Evolutionary conservation across 768 basidiomycete genomes (phyloP).

Genomic region (Xerocomus potaroensis): DNA sequence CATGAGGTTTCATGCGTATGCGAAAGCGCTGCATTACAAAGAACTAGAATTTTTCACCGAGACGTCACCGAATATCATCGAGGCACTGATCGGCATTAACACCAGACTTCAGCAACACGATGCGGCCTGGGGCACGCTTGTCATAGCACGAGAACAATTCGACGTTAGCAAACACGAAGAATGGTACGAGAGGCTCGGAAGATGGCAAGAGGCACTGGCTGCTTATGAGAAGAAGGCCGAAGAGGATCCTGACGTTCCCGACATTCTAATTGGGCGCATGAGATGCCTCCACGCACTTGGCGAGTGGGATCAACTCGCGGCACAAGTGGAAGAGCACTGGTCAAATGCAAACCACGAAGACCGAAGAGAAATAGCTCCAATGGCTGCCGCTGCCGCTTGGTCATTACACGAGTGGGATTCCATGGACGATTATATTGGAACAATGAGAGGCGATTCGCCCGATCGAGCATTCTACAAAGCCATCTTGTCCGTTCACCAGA

Average conservation of each 20-base stretch:
- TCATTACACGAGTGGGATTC: conserved; percentile 94
- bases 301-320: conserved; percentile 91
- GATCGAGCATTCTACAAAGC: conserved; percentile 96
- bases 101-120: conserved; percentile 96
- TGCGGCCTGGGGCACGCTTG: conserved; percentile 94
- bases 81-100: conserved; percentile 93
- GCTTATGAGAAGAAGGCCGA: conserved; percentile 79
- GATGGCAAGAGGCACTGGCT: conserved; percentile 90
- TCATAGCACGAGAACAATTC: conserved; percentile 85
- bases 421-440: conserved; percentile 95
- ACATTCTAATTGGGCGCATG: conserved; percentile 85
- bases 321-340: conserved; percentile 88
- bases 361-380: conserved; percentile 87
- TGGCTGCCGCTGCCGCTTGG: conserved; percentile 98
- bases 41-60: conserved; percentile 96
- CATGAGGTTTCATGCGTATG: conserved; percentile 89
- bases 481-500: conserved; percentile 93
- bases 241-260: conserved; percentile 70
- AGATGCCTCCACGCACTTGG: conserved; percentile 95
- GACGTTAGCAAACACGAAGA: conserved; percentile 92
- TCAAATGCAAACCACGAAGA: conserved; percentile 75
- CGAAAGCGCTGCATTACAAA: conserved; percentile 98
- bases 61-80: conserved; percentile 85
- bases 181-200: conserved; percentile 95
- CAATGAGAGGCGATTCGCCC: conserved; percentile 89